Conservation (phyloP, 352 stramenopile genomes). For the Pythium monospermum region DNA sequence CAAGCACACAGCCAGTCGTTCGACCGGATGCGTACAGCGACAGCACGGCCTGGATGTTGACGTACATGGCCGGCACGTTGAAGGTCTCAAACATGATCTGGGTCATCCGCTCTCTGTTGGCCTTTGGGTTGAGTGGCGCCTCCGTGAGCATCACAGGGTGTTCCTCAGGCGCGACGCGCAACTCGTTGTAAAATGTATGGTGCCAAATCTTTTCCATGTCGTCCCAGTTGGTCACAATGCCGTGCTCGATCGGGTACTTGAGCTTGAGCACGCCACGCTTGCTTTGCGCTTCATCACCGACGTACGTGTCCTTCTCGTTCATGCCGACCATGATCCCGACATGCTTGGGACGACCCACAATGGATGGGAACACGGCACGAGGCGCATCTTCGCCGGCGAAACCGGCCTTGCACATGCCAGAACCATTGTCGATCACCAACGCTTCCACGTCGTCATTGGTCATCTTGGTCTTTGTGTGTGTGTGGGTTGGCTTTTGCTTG, state of each 20-base stretch:
- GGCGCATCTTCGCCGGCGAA: conserved; percentile 95
- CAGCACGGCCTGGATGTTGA: conserved; percentile 85
- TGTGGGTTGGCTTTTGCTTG: too few relatives aligned
- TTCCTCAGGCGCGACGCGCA: conserved; percentile 86
- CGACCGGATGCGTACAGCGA: conserved; percentile 88
- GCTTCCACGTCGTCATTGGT: too few relatives aligned
- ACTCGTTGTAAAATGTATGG: conserved; percentile 93
- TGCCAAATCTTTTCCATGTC: conserved; percentile 97
- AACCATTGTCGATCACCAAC: too few relatives aligned
- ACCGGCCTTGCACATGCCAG: conserved; percentile 88
- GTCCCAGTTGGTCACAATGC: conserved; percentile 96
- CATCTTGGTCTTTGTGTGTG: too few relatives aligned
- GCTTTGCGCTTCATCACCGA: conserved; percentile 89
- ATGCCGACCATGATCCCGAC: conserved; percentile 45
- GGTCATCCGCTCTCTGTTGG: conserved; percentile 72
- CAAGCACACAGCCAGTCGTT: conserved; percentile 85
- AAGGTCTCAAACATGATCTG: conserved; percentile 94
- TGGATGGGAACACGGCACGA: conserved; percentile 91
- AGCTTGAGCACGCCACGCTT: conserved; percentile 85
- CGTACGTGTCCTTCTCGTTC: conserved; percentile 96
- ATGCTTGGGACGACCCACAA: conserved; percentile 90
- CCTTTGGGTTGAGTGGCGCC: conserved; percentile 80
- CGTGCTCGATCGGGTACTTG: conserved; percentile 92
- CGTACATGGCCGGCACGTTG: conserved; percentile 79
- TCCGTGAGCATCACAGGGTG: conserved; percentile 88